Evolutionary conservation across 2,329 filamentous ascomycete species (phyloP).

Genomic region (Cytospora chrysosperma): DNA sequence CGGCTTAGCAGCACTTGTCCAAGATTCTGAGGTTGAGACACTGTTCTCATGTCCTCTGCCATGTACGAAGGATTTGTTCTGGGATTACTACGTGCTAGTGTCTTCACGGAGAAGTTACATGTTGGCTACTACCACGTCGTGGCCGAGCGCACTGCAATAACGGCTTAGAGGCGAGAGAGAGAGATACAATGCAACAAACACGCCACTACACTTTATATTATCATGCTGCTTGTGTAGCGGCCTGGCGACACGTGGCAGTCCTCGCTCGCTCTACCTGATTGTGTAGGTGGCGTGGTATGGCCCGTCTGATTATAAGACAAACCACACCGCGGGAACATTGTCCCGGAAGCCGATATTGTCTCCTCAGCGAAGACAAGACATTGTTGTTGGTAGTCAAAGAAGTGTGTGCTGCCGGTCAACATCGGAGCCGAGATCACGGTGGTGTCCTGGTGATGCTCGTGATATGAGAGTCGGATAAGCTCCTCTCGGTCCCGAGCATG

Average conservation of each 20-base stretch:
- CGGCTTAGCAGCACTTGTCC: conserved; percentile 6
- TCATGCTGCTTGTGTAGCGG: not conserved
- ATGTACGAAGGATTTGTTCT: not conserved
- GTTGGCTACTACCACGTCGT: not conserved
- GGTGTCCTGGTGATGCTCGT: too few relatives aligned
- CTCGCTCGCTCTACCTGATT: too few relatives aligned
- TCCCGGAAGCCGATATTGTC: not conserved
- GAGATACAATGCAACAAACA: not conserved
- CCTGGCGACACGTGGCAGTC: not conserved
- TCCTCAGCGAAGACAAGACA: not conserved
- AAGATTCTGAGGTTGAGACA: not conserved
- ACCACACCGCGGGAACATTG: conserved; percentile 1
- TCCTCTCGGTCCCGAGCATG: not conserved
- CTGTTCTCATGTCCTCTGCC: not conserved
- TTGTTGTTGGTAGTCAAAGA: too few relatives aligned
- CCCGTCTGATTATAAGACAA: not conserved
- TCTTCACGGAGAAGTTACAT: not conserved
- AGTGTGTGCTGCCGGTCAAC: too few relatives aligned
- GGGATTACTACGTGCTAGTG: not conserved
- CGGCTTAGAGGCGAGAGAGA: not conserved
- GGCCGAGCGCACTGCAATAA: not conserved
- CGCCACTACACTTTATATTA: not conserved
- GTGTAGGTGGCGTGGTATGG: not conserved
- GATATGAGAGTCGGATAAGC: not conserved
- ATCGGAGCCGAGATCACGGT: too few relatives aligned